Percentiles rank a stretch among this genome's conserved stretches.
Conservation (phyloP, 345 rosid species). For the Gossypium longicalyx region DNA sequence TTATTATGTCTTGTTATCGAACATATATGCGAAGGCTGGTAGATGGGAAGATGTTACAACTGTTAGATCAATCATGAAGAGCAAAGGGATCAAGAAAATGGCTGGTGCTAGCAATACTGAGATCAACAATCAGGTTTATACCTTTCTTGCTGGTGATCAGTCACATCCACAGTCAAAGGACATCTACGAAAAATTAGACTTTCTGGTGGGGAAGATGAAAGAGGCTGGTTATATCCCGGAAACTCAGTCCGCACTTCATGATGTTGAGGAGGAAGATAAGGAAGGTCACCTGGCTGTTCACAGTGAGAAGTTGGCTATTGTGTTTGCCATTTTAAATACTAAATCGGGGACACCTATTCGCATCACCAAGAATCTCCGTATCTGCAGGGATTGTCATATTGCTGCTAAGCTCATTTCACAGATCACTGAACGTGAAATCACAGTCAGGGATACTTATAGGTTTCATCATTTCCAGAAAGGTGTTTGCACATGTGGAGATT, state of each 20-base stretch:
- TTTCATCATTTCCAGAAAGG: constrained; percentile 64
- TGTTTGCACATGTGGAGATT: constrained; percentile 68
- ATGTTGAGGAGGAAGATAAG: constrained; percentile 79
- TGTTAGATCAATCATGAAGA: constrained; percentile 52
- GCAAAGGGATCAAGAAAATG: constrained; percentile 52
- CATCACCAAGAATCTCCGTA: constrained; percentile 71
- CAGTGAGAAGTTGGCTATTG: constrained; percentile 76
- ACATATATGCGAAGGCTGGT: constrained; percentile 74
- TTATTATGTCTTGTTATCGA: constrained; percentile 65
- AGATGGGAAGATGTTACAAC: constrained; percentile 61
- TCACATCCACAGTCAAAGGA: constrained; percentile 42
- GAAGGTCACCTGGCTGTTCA: constrained; percentile 69
- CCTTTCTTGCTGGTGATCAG: constrained; percentile 63
- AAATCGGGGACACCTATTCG: constrained; percentile 39
- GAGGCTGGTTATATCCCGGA: constrained; percentile 59
- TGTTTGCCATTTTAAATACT: constrained; percentile 57
- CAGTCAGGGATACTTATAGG: constrained; percentile 56
- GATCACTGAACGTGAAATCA: constrained; percentile 52
- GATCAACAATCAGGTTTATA: constrained; percentile 39
- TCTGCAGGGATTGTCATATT: constrained; percentile 69
- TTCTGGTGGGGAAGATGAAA: constrained; percentile 61
- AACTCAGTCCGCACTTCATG: constrained; percentile 65
- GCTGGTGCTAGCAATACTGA: constrained; percentile 70
- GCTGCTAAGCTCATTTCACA: constrained; percentile 66
- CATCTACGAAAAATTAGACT: constrained; percentile 49